Percentiles rank a stretch among this genome's conserved stretches.
These are phyloP conservation scores for Meira miltonrushii DNA, from an alignment of 1,284 basidiomycete genomes.

Conservation along the genomic window DNA sequence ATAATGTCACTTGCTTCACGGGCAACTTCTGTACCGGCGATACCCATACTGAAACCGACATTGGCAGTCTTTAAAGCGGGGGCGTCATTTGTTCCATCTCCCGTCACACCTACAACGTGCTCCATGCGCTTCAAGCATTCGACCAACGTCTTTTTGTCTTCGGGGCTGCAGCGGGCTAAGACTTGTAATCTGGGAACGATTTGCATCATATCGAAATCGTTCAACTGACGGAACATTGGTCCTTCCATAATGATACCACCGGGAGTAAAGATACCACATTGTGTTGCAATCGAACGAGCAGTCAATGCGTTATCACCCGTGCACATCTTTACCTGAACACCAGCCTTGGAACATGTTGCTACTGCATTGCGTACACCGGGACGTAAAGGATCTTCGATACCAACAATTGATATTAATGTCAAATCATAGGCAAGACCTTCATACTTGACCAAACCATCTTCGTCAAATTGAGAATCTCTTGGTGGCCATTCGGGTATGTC, in stretches of 20 bases:
- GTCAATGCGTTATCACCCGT: slow-evolving; percentile 90
- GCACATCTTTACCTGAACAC: slow-evolving; percentile 97
- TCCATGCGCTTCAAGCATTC: slow-evolving; percentile 80
- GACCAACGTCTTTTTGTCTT: slow-evolving; percentile 92
- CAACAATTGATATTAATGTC: slow-evolving; percentile 79
- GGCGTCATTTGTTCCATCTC: slow-evolving; percentile 96
- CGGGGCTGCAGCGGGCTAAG: slow-evolving; percentile 87
- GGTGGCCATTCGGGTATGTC: slow-evolving; percentile 88
- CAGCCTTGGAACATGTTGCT: slow-evolving; percentile 74
- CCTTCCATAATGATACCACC: slow-evolving; percentile 97
- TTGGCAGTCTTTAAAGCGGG: slow-evolving; percentile 79
- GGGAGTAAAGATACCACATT: slow-evolving; percentile 87
- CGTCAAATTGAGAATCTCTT: slow-evolving; percentile 54
- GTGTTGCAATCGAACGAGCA: slow-evolving; percentile 83
- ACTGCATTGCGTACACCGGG: slow-evolving; percentile 84
- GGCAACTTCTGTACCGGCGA: slow-evolving; percentile 95
- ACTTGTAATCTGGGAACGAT: slow-evolving; percentile 61
- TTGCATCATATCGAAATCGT: slow-evolving; percentile 56
- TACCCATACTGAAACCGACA: slow-evolving; percentile 69
- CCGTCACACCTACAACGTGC: slow-evolving; percentile 93
- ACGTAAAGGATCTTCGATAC: slow-evolving; percentile 93
- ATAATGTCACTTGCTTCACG: slow-evolving; percentile 99
- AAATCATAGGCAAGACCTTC: slow-evolving; percentile 67
- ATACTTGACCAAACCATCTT: slow-evolving; percentile 63
- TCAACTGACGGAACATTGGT: slow-evolving; percentile 62